Conservation (phyloP, 805 yeast species). For the Ogataea degrootiae region DNA sequence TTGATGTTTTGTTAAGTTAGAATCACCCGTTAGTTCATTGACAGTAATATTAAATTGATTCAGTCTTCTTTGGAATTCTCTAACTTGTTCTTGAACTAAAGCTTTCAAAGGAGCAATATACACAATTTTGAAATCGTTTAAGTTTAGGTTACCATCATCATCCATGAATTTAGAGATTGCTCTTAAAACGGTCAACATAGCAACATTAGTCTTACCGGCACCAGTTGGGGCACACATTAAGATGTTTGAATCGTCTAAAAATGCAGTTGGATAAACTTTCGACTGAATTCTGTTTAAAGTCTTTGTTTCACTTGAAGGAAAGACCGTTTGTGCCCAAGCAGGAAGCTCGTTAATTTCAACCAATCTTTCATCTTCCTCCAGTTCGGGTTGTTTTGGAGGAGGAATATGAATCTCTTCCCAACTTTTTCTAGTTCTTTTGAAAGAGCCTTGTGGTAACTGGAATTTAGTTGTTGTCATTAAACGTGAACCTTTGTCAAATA, state of each 20-base stretch:
- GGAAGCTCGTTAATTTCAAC: conserved; percentile 66
- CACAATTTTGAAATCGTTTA: conserved; percentile 66
- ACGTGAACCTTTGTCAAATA: conserved; percentile 70
- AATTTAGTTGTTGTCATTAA: conserved; percentile 63
- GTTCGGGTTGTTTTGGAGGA: conserved; percentile 55
- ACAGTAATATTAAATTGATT: conserved; percentile 62
- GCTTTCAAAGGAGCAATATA: conserved; percentile 94
- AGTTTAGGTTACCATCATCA: conserved; percentile 43
- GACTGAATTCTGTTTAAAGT: conserved; percentile 82
- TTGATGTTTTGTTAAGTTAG: conserved; percentile 69
- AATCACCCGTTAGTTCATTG: conserved; percentile 88
- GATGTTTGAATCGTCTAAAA: conserved; percentile 63
- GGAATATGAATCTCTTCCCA: conserved; percentile 95
- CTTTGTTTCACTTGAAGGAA: conserved; percentile 60
- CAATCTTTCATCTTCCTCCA: conserved; percentile 34
- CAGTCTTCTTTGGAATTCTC: conserved; percentile 75
- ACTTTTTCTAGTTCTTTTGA: conserved; percentile 60
- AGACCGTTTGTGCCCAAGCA: conserved; percentile 74
- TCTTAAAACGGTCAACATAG: conserved; percentile 74
- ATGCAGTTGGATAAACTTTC: conserved; percentile 74
- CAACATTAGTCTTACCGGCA: conserved; percentile 97
- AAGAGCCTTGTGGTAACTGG: conserved; percentile 78
- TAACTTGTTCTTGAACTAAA: conserved; percentile 88
- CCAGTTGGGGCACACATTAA: conserved; percentile 97
- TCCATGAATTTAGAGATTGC: conserved; percentile 51